These are phyloP conservation scores for Pestalotiopsis sp. DNA, from an alignment of 2,329 filamentous ascomycete genomes.

Conservation along the genomic window DNA sequence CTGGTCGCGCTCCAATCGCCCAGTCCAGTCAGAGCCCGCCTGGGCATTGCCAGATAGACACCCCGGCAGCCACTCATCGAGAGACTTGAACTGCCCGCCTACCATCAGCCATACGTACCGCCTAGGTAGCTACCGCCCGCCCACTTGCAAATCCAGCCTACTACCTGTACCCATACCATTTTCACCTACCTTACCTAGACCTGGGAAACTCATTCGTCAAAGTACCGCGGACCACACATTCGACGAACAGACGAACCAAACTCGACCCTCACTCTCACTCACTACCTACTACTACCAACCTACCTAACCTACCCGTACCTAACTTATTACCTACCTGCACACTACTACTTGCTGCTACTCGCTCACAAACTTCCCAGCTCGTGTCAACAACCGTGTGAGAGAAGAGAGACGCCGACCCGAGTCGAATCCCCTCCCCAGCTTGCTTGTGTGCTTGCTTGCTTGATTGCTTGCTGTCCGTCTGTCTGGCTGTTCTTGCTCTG, in stretches of 20 bases:
- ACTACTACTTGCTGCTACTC: neutral
- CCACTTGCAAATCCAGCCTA: neutral
- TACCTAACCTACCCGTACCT: neutral
- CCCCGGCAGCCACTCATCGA: neutral
- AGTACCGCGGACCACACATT: neutral
- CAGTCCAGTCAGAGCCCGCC: too few relatives aligned
- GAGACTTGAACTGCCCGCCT: neutral
- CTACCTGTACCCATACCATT: neutral
- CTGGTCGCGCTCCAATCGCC: too few relatives aligned
- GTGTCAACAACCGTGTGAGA: neutral
- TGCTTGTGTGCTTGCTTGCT: neutral
- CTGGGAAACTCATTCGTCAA: neutral
- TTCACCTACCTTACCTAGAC: neutral
- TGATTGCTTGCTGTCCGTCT: neutral
- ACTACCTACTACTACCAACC: neutral
- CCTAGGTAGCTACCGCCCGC: neutral
- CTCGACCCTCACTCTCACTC: neutral
- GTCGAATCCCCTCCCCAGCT: neutral
- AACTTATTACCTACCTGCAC: neutral
- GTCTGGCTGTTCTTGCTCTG: neutral
- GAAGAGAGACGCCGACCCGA: neutral
- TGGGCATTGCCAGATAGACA: neutral
- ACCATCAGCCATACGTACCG: neutral
- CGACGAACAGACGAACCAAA: neutral
- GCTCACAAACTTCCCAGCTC: neutral